phyloP scores from a whole-genome alignment of 495 filamentous ascomycete genomes.

The Penicillium ucsense region DNA sequence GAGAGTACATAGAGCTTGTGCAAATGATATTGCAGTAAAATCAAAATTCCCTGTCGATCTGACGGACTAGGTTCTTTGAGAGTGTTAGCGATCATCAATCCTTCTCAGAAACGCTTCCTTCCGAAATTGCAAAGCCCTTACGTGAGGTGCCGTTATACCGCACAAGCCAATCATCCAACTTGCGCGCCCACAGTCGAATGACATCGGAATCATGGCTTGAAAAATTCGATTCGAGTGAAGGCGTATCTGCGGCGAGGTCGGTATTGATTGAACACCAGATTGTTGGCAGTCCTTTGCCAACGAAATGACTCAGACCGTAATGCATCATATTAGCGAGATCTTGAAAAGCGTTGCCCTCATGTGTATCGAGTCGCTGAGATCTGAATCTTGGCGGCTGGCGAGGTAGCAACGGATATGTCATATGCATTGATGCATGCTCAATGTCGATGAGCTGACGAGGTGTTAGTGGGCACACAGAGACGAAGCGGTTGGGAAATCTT shows the following conservation, averaged over 20 bases:
- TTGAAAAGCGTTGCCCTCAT: slow-evolving; percentile 24
- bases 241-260: slow-evolving; percentile 5
- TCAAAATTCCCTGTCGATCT: slow-evolving; percentile 27
- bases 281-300: slow-evolving; percentile 27
- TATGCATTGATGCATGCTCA: slow-evolving; percentile 35
- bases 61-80: slow-evolving; percentile 22
- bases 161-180: slow-evolving; percentile 31
- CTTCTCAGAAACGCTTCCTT: not conserved
- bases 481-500: not conserved
- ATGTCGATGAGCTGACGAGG: slow-evolving; percentile 28
- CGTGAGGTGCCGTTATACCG: slow-evolving; percentile 26
- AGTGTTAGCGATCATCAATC: not conserved
- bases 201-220: slow-evolving; percentile 25
- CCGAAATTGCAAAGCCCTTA: slow-evolving; percentile 1
- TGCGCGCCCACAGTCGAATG: slow-evolving; percentile 28
- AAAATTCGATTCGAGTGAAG: slow-evolving; percentile 14
- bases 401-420: slow-evolving; percentile 30
- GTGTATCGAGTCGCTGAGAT: slow-evolving; percentile 16
- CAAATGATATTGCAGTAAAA: slow-evolving; percentile 31
- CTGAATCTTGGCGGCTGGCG: slow-evolving; percentile 20
- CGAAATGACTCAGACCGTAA: slow-evolving; percentile 29
- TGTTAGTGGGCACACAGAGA: not conserved
- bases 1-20: slow-evolving; percentile 35
- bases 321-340: slow-evolving; percentile 34
- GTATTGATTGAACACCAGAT: slow-evolving; percentile 31